These are phyloP conservation scores for Monosporascus ibericus DNA, from an alignment of 2,329 filamentous ascomycete species.

Conservation along the genomic window DNA sequence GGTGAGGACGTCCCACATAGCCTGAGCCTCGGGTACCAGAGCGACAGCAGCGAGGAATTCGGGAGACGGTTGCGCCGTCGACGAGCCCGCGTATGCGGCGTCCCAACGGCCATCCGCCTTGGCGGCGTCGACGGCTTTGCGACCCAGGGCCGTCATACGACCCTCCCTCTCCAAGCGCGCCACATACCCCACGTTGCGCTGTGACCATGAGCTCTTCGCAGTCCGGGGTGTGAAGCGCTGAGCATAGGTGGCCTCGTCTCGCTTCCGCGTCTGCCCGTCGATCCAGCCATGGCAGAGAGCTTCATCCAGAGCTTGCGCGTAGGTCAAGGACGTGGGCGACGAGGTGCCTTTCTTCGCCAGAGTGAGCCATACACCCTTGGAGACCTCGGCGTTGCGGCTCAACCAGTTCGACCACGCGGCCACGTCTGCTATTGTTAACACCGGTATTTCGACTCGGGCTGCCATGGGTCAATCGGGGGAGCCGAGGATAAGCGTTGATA, in stretches of 20 bases:
- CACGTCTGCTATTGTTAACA: slow-evolving; percentile 16
- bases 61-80: slow-evolving; percentile 37
- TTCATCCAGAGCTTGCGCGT: slow-evolving; percentile 44
- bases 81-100: slow-evolving; percentile 46
- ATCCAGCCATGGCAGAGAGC: slow-evolving; percentile 60
- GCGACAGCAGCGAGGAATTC: slow-evolving; percentile 36
- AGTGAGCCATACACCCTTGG: slow-evolving; percentile 22
- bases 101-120: slow-evolving; percentile 54
- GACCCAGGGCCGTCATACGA: slow-evolving; percentile 42
- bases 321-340: slow-evolving; percentile 20
- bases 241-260: slow-evolving; percentile 42
- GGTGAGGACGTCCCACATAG: slow-evolving; percentile 10
- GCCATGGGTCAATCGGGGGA: slow-evolving; percentile 9
- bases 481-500: neutral
- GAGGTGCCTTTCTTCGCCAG: slow-evolving; percentile 20
- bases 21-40: slow-evolving; percentile 12
- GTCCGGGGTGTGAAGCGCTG: slow-evolving; percentile 55
- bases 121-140: slow-evolving; percentile 46
- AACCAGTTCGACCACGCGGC: slow-evolving; percentile 22
- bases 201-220: slow-evolving; percentile 50
- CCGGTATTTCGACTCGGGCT: slow-evolving; percentile 11
- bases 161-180: slow-evolving; percentile 36
- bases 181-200: slow-evolving; percentile 51
- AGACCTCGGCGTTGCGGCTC: slow-evolving; percentile 11
- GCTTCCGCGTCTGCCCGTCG: slow-evolving; percentile 43